Base-by-base conservation (phyloP, 2,329 filamentous ascomycete species). In the Apiospora marii region DNA sequence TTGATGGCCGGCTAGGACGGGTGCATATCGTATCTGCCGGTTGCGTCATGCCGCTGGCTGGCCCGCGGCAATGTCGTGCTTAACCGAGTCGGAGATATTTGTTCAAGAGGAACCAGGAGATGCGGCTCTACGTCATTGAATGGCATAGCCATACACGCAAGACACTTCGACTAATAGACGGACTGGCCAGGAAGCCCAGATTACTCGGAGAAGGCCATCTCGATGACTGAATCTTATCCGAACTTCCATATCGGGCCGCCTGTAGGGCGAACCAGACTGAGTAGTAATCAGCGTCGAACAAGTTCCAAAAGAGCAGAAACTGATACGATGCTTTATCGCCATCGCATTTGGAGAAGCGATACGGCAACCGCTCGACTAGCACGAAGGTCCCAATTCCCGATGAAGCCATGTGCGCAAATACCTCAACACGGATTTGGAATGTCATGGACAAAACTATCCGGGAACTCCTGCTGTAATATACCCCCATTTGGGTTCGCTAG, bases 241-340 rank as follows among this genome's bases (percentile, higher is more conserved):
- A 41, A 64, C 58, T n/a, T 64, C 19, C 58, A n/a, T 24, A 64
- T 64, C 58, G 58, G 58, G 16, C 27, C 51, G 51, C 51, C 14
- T 34, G 22, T n/a, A 41, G 34, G 22, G 16, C 30, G 8, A 34
- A n/a, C n/a, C 58, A 24, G 19, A 64, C 30, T 64, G 58, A 64
- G 19, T n/a, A 61, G 30, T 22, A n/a, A 16, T 22, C 16, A 61
- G 30, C 37, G 6, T 27, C 13, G 30, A n/a, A 61, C 30, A 61
- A 37, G 53, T 7, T 37, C 6, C 16, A 13, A 8, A 8, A 61
- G 12, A 34, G 34, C 13, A 64, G 19, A 13, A 7, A 61, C 22
- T n/a, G 19, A 14, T 41, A 22, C 22, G 6, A 12, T 24, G 10
- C 58, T 41, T 41, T 34, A 14, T 64, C 58, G 10, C 6, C 34